Percentiles rank a stretch among this genome's conserved stretches.
phyloP scores from a whole-genome alignment of 768 basidiomycete genomes.

The Serendipita indica region DNA sequence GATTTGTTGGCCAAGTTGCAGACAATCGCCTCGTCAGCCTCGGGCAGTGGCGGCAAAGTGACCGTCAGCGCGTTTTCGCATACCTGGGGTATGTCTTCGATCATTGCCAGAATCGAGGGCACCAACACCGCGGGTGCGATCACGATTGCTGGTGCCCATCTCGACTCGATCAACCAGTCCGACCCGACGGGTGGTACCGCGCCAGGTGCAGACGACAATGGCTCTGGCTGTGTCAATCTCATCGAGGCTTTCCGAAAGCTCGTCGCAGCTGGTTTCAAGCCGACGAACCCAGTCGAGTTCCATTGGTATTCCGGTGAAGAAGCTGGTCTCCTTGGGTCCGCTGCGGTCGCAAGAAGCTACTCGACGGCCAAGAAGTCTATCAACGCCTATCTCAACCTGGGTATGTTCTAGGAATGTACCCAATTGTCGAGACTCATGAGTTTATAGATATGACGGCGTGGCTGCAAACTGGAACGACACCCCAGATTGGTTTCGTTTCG shows the following conservation, averaged over 20 bases:
- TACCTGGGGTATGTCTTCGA: not conserved
- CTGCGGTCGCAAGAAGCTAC: conserved; percentile 25
- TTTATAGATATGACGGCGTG: conserved; percentile 27
- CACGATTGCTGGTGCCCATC: conserved; percentile 12
- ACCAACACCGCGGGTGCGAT: not conserved
- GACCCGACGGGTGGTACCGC: conserved; percentile 10
- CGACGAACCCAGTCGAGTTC: conserved; percentile 15
- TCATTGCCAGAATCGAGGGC: not conserved
- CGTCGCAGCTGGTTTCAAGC: conserved; percentile 11
- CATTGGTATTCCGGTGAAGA: conserved; percentile 18
- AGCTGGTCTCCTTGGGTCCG: conserved; percentile 20
- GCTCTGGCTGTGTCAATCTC: conserved; percentile 10
- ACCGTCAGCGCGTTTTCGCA: not conserved
- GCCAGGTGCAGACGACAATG: conserved; percentile 11
- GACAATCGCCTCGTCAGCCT: not conserved
- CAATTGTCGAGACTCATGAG: not conserved
- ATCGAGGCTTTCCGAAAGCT: conserved; percentile 9
- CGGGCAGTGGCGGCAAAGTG: not conserved
- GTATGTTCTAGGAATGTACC: too few species aligned
- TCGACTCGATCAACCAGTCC: conserved; percentile 13
- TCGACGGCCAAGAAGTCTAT: conserved; percentile 23
- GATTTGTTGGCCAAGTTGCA: not conserved
- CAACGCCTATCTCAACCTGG: conserved; percentile 15
- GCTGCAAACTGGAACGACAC: conserved; percentile 27
- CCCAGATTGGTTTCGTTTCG: conserved; percentile 22